Percentiles rank a stretch among this genome's conserved stretches.
Conservation (phyloP, 2,329 filamentous ascomycete species). For the Leptographium galeiforme region DNA sequence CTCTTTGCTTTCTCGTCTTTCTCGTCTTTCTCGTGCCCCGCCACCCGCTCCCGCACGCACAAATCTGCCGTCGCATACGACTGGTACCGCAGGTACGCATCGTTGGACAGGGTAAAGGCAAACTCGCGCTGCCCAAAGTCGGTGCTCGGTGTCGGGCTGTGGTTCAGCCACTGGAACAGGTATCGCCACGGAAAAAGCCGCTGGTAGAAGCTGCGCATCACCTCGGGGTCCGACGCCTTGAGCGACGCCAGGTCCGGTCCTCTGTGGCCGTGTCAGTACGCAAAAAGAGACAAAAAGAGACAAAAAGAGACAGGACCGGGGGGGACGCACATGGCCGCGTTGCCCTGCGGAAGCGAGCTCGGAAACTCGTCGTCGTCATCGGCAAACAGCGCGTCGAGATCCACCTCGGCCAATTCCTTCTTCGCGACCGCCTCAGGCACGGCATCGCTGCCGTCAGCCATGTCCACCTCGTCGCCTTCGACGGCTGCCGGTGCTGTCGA, state of each 20-base stretch:
- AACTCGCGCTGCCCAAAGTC: slow-evolving; percentile 94
- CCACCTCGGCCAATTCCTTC: slow-evolving; percentile 29
- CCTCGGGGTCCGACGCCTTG: slow-evolving; percentile 54
- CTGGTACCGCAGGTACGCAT: slow-evolving; percentile 86
- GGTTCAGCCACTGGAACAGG: slow-evolving; percentile 96
- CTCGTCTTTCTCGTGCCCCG: not conserved
- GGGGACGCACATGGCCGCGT: not conserved
- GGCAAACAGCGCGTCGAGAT: slow-evolving; percentile 45
- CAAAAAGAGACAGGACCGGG: not conserved
- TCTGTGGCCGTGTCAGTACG: not conserved
- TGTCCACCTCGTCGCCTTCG: not conserved
- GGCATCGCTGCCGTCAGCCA: not conserved
- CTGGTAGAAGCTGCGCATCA: slow-evolving; percentile 90
- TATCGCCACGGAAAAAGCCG: slow-evolving; percentile 89
- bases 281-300: not conserved
- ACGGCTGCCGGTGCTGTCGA: not conserved
- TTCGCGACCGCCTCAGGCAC: not conserved
- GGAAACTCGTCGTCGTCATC: slow-evolving; percentile 48
- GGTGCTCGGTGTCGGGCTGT: slow-evolving; percentile 69
- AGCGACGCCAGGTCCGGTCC: slow-evolving; percentile 15
- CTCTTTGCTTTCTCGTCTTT: not conserved
- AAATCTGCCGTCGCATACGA: slow-evolving; percentile 43
- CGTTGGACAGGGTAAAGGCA: slow-evolving; percentile 85
- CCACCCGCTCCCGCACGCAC: slow-evolving; percentile 13
- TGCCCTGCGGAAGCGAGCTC: slow-evolving; percentile 16